Percentiles rank a stretch among this genome's conserved stretches.
phyloP scores from a whole-genome alignment of 2,329 filamentous ascomycete genomes.

The Sarocladium brachiariae region DNA sequence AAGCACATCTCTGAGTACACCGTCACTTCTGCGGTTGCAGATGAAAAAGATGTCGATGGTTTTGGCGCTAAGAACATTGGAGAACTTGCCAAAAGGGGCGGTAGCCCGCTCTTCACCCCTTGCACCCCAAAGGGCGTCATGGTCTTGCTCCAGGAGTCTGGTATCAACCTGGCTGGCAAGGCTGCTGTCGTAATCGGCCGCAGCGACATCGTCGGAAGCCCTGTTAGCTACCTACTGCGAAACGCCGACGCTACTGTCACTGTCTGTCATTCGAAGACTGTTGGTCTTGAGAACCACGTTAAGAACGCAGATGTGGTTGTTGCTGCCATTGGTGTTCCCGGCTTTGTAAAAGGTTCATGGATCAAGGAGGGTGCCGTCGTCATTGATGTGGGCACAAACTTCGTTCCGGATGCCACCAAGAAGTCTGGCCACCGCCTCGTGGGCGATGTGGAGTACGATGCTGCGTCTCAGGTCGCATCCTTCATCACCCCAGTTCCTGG shows the following conservation, averaged over 20 bases:
- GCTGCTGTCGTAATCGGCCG: slow-evolving; percentile 89
- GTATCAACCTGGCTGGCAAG: slow-evolving; percentile 80
- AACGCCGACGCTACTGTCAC: slow-evolving; percentile 96
- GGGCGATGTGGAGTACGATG: slow-evolving; percentile 89
- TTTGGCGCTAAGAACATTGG: slow-evolving; percentile 94
- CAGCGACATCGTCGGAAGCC: slow-evolving; percentile 95
- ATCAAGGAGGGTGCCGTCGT: slow-evolving; percentile 91
- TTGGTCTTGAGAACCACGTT: slow-evolving; percentile 64
- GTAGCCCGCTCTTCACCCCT: slow-evolving; percentile 79
- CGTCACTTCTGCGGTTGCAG: slow-evolving; percentile 82
- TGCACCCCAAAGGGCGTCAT: slow-evolving; percentile 98
- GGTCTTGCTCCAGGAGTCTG: slow-evolving; percentile 78
- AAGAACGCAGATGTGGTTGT: slow-evolving; percentile 85
- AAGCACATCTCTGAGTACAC: slow-evolving; percentile 83
- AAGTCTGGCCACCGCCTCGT: slow-evolving; percentile 91
- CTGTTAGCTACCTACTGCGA: slow-evolving; percentile 90
- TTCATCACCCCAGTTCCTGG: slow-evolving; percentile 94
- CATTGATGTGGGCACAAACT: slow-evolving; percentile 97
- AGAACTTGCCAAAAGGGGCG: slow-evolving; percentile 91
- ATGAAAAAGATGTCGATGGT: slow-evolving; percentile 96
- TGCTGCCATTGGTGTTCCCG: slow-evolving; percentile 80
- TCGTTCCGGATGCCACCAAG: slow-evolving; percentile 78
- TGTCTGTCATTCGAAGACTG: slow-evolving; percentile 86
- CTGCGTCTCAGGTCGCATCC: slow-evolving; percentile 77
- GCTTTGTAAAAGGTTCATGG: slow-evolving; percentile 92